Conservation (phyloP, 306 rosid genomes). For the Lupinus albus region DNA sequence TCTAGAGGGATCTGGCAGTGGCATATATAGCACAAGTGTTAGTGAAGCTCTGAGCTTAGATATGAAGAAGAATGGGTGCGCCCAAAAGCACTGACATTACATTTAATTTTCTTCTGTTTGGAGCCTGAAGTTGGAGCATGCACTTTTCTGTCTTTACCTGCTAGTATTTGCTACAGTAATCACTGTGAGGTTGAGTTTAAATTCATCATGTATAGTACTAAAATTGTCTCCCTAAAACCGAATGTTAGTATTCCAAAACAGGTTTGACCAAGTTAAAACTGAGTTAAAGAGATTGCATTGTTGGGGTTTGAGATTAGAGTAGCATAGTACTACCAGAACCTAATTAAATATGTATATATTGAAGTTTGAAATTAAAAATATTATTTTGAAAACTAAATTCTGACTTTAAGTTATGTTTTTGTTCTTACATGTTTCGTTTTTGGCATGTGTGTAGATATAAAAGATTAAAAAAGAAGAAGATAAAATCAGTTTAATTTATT, state of each 20-base stretch:
- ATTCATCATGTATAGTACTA: not conserved
- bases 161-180: not conserved
- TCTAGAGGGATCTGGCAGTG: constrained; percentile 6
- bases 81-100: constrained; percentile 43
- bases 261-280: constrained; percentile 16
- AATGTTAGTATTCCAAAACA: constrained; percentile 40
- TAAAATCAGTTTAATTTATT: no score
- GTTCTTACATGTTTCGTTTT: no score
- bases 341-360: not conserved
- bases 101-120: constrained; percentile 46
- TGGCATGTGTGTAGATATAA: no score
- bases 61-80: constrained; percentile 44
- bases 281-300: not conserved
- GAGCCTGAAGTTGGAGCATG: constrained; percentile 39
- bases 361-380: no score
- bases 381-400: no score
- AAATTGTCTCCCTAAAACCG: not conserved
- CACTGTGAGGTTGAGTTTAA: constrained; percentile 29
- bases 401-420: no score
- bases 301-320: not conserved
- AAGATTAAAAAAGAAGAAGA: no score
- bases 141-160: constrained; percentile 44
- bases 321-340: not conserved
- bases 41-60: constrained; percentile 31
- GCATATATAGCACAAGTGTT: constrained; percentile 20